Percentiles rank a stretch among this genome's conserved stretches.
Evolutionary conservation across 2,329 filamentous ascomycete genomes (phyloP).

Genomic region (Corniculantispora saksenae): DNA sequence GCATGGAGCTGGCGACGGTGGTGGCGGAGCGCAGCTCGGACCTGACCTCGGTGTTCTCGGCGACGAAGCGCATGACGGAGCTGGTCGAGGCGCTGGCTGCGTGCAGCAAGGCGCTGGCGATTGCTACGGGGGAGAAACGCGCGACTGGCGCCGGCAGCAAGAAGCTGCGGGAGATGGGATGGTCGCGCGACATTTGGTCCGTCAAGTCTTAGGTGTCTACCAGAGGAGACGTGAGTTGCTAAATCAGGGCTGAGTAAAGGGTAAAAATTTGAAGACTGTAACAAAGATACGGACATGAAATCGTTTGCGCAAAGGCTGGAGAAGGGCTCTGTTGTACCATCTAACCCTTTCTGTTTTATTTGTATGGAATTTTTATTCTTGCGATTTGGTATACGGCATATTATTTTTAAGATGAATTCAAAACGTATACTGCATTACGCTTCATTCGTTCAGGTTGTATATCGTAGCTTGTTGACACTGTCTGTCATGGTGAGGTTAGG

Average conservation of each 20-base stretch:
- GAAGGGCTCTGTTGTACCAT: not conserved
- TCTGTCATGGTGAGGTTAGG: not conserved
- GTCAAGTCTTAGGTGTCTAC: conserved; percentile 43
- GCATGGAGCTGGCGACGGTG: conserved; percentile 79
- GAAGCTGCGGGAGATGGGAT: conserved; percentile 62
- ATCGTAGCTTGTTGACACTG: not conserved
- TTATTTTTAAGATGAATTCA: not conserved
- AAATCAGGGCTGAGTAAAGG: no score
- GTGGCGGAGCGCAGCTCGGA: conserved; percentile 72
- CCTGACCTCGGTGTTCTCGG: conserved; percentile 64
- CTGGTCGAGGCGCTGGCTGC: conserved; percentile 75
- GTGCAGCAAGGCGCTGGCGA: conserved; percentile 70
- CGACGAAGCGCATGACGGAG: conserved; percentile 70
- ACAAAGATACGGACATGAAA: conserved; percentile 2
- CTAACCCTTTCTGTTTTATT: not conserved
- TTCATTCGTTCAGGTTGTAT: not conserved
- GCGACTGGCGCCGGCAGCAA: conserved; percentile 51
- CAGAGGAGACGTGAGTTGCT: not conserved
- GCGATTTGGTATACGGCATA: not conserved
- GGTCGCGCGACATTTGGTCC: conserved; percentile 64
- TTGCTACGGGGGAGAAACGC: conserved; percentile 57
- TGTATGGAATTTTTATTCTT: not conserved
- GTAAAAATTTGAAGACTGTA: not conserved
- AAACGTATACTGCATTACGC: not conserved
- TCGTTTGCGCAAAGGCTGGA: not conserved